Base-by-base conservation (phyloP, 2,329 filamentous ascomycete species). In the Calonectria montana region DNA sequence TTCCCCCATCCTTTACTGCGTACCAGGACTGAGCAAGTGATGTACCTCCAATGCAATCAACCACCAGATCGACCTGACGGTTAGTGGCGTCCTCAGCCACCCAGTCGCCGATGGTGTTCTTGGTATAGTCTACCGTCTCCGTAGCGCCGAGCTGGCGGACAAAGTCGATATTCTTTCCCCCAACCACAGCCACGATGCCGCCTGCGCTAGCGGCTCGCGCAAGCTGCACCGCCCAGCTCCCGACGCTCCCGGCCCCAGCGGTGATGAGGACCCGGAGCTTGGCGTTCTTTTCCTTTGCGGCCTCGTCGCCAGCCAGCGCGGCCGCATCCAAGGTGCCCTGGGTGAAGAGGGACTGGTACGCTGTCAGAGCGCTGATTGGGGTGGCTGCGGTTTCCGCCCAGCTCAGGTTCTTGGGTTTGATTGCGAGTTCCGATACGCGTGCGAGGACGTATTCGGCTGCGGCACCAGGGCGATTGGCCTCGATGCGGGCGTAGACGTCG, bases 311-410 rank as follows among this genome's bases (percentile, higher is more conserved):
- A 0, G 4, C 18, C 0, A 71, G n/a, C 0, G 74, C 74, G 0
- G 23, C 1, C 0, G 62, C 12, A 12, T 75, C 57, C 4, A 76
- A 21, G 0, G 57, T 63, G 0, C 75, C 75, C 4, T 69, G 73
- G 71, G 83, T 68, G 3, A 77, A 77, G 23, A 86, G 69, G 8
- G 78, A 80, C 74, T 86, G 85, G 69, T 80, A 84, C 4, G 84
- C 85, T 0, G 85, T 86, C 29, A 86, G 73, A 16, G 84, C 83
- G 67, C 81, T 83, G 23, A 86, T 76, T 2, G 84, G 84, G 31
- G 82, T 79, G 4, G 83, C 82, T 1, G 84, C 82, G 0, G 84
- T 82, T 25, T 84, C 79, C 3, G 77, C 77, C 79, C 82, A 84
- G 37, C 65, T 71, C n/a, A 86, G 70, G 4, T 72, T 71, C 39